These are phyloP conservation scores for Xylaria sp. DNA, from an alignment of 2,329 filamentous ascomycete species.

Conservation along the genomic window DNA sequence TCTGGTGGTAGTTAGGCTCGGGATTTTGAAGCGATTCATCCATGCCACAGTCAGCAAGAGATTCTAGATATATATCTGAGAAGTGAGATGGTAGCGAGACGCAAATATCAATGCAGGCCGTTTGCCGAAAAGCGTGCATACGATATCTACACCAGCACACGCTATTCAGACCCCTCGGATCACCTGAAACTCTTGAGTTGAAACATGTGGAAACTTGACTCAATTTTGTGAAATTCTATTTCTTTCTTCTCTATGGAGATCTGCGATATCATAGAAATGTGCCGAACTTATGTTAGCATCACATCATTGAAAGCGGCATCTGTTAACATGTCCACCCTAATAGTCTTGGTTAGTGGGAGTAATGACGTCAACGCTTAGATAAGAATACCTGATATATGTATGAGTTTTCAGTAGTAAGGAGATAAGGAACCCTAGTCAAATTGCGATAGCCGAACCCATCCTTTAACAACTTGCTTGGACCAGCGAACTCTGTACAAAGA, in stretches of 20 bases:
- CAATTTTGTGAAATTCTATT: neutral
- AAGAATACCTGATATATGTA: neutral
- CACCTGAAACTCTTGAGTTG: neutral
- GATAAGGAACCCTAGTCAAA: conserved; percentile 14
- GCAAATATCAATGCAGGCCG: conserved; percentile 2
- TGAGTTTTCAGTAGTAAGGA: neutral
- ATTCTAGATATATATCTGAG: neutral
- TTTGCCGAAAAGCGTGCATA: neutral
- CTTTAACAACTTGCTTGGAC: neutral
- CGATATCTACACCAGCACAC: neutral
- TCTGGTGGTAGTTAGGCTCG: neutral
- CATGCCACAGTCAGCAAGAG: neutral
- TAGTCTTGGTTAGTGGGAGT: neutral
- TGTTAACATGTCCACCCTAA: neutral
- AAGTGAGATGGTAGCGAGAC: conserved; percentile 1
- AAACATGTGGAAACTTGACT: neutral
- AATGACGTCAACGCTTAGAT: conserved; percentile 32
- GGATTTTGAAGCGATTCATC: neutral
- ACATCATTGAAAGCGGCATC: neutral
- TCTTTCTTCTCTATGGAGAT: neutral
- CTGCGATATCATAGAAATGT: neutral
- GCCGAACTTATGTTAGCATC: neutral
- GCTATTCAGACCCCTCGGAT: neutral
- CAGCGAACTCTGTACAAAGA: neutral
- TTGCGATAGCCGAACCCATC: neutral